Evolutionary conservation across 2,329 filamentous ascomycete species (phyloP).

Genomic region (Atkinsonella hypoxylon): DNA sequence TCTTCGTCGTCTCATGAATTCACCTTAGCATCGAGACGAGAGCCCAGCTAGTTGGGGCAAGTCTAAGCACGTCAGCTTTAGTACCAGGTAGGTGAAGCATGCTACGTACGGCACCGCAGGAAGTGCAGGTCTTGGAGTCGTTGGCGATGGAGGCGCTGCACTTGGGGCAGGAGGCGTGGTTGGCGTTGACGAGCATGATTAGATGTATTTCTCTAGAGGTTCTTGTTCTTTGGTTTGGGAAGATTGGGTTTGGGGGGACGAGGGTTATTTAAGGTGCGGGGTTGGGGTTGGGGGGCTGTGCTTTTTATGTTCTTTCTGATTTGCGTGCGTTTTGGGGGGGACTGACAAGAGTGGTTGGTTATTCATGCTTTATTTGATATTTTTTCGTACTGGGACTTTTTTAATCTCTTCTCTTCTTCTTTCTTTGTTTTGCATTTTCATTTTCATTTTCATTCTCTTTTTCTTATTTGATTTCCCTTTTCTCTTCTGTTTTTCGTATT

Average conservation of each 20-base stretch:
- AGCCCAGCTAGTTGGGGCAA: conserved; percentile 19
- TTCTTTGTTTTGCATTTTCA: too few relatives aligned
- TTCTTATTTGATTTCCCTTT: too few relatives aligned
- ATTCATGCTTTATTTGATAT: too few relatives aligned
- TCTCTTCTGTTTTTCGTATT: too few relatives aligned
- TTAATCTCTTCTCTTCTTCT: too few relatives aligned
- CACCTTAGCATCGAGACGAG: background rate
- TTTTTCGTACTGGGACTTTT: too few relatives aligned
- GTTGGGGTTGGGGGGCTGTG: too few relatives aligned
- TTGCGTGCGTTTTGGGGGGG: too few relatives aligned
- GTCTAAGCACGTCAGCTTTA: conserved; percentile 11
- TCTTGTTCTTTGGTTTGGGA: background rate
- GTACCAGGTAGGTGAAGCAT: background rate
- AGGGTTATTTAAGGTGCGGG: background rate
- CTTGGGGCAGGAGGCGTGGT: conserved; percentile 40
- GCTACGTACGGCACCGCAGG: conserved; percentile 46
- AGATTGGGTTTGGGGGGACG: background rate
- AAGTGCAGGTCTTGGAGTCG: conserved; percentile 38
- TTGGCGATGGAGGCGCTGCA: conserved; percentile 36
- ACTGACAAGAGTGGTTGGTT: too few relatives aligned
- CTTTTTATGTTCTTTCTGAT: too few relatives aligned
- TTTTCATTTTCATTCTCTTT: too few relatives aligned
- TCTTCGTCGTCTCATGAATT: background rate
- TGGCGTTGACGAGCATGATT: conserved; percentile 18
- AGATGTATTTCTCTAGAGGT: too few relatives aligned